Conservation (phyloP, 2,329 filamentous ascomycete genomes). For the Talaromyces piceae region DNA sequence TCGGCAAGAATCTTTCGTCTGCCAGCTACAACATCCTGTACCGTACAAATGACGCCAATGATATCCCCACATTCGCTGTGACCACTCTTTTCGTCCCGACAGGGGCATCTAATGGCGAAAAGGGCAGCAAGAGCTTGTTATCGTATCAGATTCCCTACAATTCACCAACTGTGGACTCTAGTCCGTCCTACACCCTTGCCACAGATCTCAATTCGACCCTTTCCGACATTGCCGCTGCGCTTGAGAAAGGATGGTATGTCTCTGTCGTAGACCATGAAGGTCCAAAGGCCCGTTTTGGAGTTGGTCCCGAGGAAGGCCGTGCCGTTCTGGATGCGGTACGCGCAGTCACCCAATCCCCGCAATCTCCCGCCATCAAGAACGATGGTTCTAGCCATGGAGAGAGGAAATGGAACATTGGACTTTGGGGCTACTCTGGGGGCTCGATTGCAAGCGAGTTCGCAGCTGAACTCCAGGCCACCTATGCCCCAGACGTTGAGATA, state of each 20-base stretch:
- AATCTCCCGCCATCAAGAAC: background rate
- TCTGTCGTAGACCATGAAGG: constrained; percentile 7
- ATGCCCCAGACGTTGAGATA: constrained; percentile 4
- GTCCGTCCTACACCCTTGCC: constrained; percentile 4
- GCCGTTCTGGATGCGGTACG: constrained; percentile 7
- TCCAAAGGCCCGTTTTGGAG: constrained; percentile 3
- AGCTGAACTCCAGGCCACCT: constrained; percentile 4
- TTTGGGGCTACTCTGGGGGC: constrained; percentile 7
- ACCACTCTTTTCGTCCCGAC: constrained; percentile 4
- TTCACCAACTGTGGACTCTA: constrained; percentile 3
- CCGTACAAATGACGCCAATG: constrained; percentile 4
- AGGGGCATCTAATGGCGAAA: background rate
- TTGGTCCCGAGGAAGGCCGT: constrained; percentile 3
- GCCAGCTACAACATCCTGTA: constrained; percentile 10
- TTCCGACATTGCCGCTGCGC: background rate
- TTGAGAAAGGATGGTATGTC: constrained; percentile 7
- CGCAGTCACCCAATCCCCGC: constrained; percentile 1
- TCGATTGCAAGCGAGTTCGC: constrained; percentile 9
- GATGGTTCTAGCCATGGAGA: background rate
- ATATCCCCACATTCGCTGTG: constrained; percentile 1
- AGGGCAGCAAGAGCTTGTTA: background rate
- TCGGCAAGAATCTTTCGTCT: constrained; percentile 2
- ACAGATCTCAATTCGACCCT: background rate
- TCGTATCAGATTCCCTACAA: constrained; percentile 9
- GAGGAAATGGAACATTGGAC: constrained; percentile 1